Conservation (phyloP, 176 grass and related monocot species). For the Areca catechu region DNA sequence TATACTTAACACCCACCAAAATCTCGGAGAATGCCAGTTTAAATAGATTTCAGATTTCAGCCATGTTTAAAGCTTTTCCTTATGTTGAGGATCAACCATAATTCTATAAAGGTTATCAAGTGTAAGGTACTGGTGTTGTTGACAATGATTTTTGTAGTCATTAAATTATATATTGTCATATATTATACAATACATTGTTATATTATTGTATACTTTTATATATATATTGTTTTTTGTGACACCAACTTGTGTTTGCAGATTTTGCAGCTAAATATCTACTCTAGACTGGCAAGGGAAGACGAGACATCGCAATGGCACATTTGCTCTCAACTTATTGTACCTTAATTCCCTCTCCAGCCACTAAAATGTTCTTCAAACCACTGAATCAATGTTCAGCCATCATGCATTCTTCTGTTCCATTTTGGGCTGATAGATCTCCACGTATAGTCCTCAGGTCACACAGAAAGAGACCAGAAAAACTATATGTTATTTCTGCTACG, state of each 20-base stretch:
- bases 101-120: too few species aligned
- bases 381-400: not conserved
- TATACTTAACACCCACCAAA: too few species aligned
- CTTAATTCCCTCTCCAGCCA: constrained; percentile 27
- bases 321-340: constrained; percentile 28
- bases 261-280: not conserved
- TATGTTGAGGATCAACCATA: too few species aligned
- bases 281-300: not conserved
- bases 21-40: too few species aligned
- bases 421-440: constrained; percentile 31
- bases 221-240: too few species aligned
- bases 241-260: not conserved
- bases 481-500: constrained; percentile 28
- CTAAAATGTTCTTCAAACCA: constrained; percentile 20
- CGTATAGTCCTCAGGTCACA: constrained; percentile 18
- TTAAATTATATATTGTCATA: too few species aligned
- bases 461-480: constrained; percentile 22
- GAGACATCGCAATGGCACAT: constrained; percentile 43
- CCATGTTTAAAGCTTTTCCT: too few species aligned
- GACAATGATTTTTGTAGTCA: too few species aligned
- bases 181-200: too few species aligned
- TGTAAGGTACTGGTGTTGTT: too few species aligned
- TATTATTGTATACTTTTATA: too few species aligned
- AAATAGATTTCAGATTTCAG: too few species aligned
- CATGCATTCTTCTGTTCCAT: constrained; percentile 21